Evolutionary conservation across 495 filamentous ascomycete genomes (phyloP), one percentile per base, ranked within the genome.

Genomic region (Lophiotrema nucula): DNA sequence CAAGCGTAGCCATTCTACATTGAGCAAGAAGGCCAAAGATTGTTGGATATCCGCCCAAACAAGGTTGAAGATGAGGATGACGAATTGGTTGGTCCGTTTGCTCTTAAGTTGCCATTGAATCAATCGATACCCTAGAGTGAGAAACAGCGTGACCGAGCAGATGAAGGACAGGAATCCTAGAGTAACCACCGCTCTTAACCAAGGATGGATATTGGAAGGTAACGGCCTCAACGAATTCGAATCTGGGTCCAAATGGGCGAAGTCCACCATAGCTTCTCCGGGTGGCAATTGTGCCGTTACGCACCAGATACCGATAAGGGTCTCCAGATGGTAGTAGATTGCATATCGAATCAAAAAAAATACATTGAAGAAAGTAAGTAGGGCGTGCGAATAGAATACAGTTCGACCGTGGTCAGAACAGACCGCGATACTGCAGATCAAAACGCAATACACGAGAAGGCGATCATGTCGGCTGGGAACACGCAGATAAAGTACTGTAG

Each of bases 41-140:
- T 90, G 87, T 63, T 87, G 84, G 41, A 90, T 75, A 67, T 90
- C 88, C 52, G 88, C 88, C 53, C 89, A 68, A 13, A 90, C 70
- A 18, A 90, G 79, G 68, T 89, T 89, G 67, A 83, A 84, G 46
- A 90, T 84, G 13, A 92, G 77, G 37, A 90, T 65, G 12, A 90
- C 77, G 62, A 87, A 89, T 67, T 92, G 87, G 67, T 89, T 90
- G 72, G 47, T 69, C 46, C 45, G 68, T 61, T 50, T 66, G 21
- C 59, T 64, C 53, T 64, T 71, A 59, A 50, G 66, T 41, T 56
- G 57, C 63, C 63, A 66, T 58, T 45, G 27, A 11, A 66, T 26
- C 2, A 66, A 48, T 13, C 58, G 47, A 49, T 58, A 66, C 19
- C 23, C 37, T 24, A 66, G 49, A 19, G 58, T 22, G 0, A 50